Conservation (phyloP, 805 yeast species). For the Saturnispora saitoi region DNA sequence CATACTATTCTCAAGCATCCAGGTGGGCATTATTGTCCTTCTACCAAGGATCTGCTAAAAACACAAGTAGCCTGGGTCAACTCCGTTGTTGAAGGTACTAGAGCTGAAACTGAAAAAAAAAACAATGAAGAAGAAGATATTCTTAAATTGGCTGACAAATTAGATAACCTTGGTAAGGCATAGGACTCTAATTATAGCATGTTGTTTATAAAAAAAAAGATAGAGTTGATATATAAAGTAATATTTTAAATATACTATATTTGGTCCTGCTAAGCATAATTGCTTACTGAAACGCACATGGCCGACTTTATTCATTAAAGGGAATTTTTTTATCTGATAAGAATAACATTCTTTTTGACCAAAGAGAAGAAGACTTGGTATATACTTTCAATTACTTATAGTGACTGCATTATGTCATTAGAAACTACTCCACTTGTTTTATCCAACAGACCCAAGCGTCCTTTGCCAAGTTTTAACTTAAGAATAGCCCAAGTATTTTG, state of each 20-base stretch:
- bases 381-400: background rate
- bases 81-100: slow-evolving; percentile 15
- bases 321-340: too few species aligned
- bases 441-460: slow-evolving; percentile 1
- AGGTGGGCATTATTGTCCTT: slow-evolving; percentile 96
- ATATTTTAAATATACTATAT: background rate
- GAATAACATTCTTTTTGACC: too few species aligned
- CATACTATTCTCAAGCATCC: slow-evolving; percentile 64
- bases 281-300: too few species aligned
- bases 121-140: slow-evolving; percentile 8
- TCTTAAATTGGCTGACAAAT: slow-evolving; percentile 19
- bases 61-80: slow-evolving; percentile 30
- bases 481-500: slow-evolving; percentile 53
- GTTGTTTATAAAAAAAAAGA: background rate
- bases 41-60: slow-evolving; percentile 45
- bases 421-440: slow-evolving; percentile 23
- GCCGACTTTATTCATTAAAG: too few species aligned
- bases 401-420: slow-evolving; percentile 7
- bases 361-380: too few species aligned
- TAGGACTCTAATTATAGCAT: slow-evolving; percentile 5
- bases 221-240: background rate
- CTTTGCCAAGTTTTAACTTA: slow-evolving; percentile 20
- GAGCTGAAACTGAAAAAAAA: slow-evolving; percentile 5
- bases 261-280: background rate
- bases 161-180: slow-evolving; percentile 27